Evolutionary conservation across 2,329 filamentous ascomycete genomes (phyloP).

Genomic region (Talaromyces sp.): DNA sequence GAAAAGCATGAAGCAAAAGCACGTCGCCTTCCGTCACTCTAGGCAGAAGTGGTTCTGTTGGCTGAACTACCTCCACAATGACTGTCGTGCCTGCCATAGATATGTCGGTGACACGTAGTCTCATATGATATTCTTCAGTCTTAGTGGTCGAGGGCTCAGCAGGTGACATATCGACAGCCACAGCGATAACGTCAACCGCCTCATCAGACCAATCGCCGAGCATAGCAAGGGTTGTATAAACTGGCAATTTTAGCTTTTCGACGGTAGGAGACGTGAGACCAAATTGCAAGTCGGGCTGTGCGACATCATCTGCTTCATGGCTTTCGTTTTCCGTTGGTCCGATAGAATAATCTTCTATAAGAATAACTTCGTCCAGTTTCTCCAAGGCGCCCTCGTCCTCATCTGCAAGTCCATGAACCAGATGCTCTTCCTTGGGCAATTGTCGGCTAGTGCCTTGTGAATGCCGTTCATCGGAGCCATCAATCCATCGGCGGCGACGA

Average conservation of each 20-base stretch:
- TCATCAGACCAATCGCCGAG: constrained; percentile 43
- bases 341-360: constrained; percentile 1
- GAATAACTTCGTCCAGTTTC: constrained; percentile 15
- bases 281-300: constrained; percentile 27
- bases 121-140: constrained; percentile 41
- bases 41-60: constrained; percentile 39
- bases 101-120: constrained; percentile 44
- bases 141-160: constrained; percentile 35
- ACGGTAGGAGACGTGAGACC: neutral
- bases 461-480: constrained; percentile 9
- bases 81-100: constrained; percentile 40
- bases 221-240: constrained; percentile 43
- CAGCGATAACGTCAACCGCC: constrained; percentile 42
- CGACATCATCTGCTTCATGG: constrained; percentile 19
- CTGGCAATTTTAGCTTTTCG: constrained; percentile 31
- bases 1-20: constrained; percentile 47
- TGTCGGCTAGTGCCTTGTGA: neutral
- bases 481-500: constrained; percentile 9
- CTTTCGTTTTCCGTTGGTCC: neutral
- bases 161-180: constrained; percentile 34
- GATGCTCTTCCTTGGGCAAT: neutral
- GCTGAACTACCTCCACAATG: constrained; percentile 43
- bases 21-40: constrained; percentile 37
- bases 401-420: neutral
- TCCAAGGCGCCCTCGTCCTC: neutral